Conservation (phyloP, 2,329 filamentous ascomycete genomes). For the Trichoderma afroharzianum region DNA sequence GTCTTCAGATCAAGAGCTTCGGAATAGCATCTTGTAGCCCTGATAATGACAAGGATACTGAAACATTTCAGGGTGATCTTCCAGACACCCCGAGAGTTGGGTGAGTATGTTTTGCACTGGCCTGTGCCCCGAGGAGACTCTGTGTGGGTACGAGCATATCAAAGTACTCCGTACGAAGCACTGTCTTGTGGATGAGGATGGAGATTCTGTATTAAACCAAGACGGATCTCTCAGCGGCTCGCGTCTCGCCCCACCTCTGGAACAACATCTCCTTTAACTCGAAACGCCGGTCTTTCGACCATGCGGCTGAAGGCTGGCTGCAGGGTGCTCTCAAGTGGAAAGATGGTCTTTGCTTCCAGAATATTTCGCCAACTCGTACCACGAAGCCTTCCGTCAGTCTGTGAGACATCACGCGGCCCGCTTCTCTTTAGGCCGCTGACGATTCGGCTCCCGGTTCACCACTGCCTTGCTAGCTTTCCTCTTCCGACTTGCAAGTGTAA, state of each 20-base stretch:
- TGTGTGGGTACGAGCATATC: background rate
- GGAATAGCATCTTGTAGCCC: background rate
- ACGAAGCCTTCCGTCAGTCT: background rate
- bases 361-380: slow-evolving; percentile 6
- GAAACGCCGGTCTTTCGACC: slow-evolving; percentile 15
- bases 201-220: background rate
- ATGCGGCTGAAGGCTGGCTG: slow-evolving; percentile 19
- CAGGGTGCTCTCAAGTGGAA: background rate
- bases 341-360: slow-evolving; percentile 12
- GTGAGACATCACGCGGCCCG: background rate
- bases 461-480: background rate
- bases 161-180: background rate
- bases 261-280: slow-evolving; percentile 13
- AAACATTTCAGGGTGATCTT: background rate
- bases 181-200: background rate
- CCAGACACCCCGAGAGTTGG: background rate
- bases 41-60: background rate
- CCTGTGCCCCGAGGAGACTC: background rate
- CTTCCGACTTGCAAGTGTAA: background rate
- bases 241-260: background rate
- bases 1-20: background rate
- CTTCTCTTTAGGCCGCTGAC: background rate
- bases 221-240: background rate
- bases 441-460: background rate
- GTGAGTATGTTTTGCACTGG: background rate